phyloP scores from a whole-genome alignment of 2,329 filamentous ascomycete species.

The Colletotrichum sidae region DNA sequence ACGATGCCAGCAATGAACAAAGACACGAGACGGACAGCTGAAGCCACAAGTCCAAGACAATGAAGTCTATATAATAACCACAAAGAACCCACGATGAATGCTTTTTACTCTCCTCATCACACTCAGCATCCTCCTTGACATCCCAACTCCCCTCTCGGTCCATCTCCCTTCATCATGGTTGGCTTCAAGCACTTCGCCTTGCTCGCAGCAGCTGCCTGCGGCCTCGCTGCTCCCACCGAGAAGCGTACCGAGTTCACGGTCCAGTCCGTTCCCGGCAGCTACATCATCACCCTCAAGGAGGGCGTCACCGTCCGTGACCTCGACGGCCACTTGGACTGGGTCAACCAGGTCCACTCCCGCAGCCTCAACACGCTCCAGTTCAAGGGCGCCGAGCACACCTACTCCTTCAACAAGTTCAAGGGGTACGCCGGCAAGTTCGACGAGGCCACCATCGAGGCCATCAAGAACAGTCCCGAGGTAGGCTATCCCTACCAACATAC shows the following conservation, averaged over 20 bases:
- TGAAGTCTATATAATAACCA: conserved; percentile 18
- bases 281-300: conserved; percentile 59
- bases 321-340: conserved; percentile 45
- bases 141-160: conserved; percentile 22
- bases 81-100: conserved; percentile 5
- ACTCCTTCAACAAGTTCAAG: conserved; percentile 48
- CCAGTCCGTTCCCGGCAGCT: conserved; percentile 50
- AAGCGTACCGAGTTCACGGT: conserved; percentile 13
- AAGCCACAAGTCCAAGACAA: background rate
- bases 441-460: conserved; percentile 52
- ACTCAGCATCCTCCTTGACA: conserved; percentile 16
- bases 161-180: conserved; percentile 32
- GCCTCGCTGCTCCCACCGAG: conserved; percentile 33
- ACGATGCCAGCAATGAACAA: background rate
- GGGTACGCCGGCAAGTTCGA: conserved; percentile 59
- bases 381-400: conserved; percentile 31
- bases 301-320: conserved; percentile 41
- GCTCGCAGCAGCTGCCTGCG: conserved; percentile 35
- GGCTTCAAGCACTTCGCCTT: conserved; percentile 37
- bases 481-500: conserved; percentile 29
- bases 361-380: conserved; percentile 47
- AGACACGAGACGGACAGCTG: background rate
- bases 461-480: conserved; percentile 54
- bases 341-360: conserved; percentile 46
- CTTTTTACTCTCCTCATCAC: conserved; percentile 2